These are phyloP conservation scores for Saccharum hybrid DNA, from an alignment of 202 grass and related monocot species.

Conservation along the genomic window DNA sequence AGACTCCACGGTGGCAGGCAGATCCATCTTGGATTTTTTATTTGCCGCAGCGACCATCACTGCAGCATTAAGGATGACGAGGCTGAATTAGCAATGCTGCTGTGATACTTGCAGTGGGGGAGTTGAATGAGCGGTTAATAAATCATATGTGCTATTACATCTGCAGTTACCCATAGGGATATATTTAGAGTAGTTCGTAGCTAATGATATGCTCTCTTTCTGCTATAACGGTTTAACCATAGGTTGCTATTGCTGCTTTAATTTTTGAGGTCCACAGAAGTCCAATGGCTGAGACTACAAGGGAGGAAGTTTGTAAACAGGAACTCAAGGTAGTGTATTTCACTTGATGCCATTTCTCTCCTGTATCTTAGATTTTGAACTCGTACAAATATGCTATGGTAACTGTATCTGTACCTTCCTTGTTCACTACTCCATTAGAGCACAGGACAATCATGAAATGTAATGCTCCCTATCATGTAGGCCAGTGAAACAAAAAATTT, in stretches of 20 bases:
- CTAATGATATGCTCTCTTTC: constrained; percentile 30
- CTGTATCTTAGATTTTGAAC: neutral
- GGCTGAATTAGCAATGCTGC: neutral
- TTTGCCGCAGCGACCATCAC: neutral
- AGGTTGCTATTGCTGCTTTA: constrained; percentile 84
- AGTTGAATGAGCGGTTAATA: neutral
- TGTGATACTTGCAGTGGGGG: neutral
- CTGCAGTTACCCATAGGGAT: neutral
- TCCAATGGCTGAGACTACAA: constrained; percentile 87
- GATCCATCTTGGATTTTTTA: neutral
- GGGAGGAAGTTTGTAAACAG: constrained; percentile 79
- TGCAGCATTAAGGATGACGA: neutral
- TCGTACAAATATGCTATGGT: neutral
- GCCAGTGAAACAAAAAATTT: constrained; percentile 5
- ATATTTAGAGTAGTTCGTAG: neutral
- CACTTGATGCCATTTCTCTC: constrained; percentile 3
- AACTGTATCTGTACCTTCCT: neutral
- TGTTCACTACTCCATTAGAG: neutral
- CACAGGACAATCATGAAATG: neutral
- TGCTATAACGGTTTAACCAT: neutral
- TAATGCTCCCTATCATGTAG: neutral
- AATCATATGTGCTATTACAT: neutral
- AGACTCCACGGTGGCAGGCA: no score
- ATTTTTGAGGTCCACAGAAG: constrained; percentile 97
- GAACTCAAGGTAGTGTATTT: constrained; percentile 71